A percentile compares a stretch with the other conserved stretches of the same genome.
Evolutionary conservation across 805 yeast genomes (phyloP).

Genomic region (Kluyveromyces dobzhanskii): DNA sequence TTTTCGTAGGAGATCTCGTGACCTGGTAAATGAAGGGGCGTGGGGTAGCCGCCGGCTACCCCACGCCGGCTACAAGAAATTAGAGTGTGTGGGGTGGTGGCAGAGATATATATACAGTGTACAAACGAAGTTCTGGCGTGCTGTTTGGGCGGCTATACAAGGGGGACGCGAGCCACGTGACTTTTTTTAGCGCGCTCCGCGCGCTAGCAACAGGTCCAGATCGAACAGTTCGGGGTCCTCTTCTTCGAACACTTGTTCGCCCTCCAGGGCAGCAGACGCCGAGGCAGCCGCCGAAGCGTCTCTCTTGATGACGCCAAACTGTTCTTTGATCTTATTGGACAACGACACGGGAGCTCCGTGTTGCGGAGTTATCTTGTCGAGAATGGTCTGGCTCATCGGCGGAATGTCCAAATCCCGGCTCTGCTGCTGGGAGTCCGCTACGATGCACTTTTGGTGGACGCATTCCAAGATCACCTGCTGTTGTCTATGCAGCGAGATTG

Average conservation of each 20-base stretch:
- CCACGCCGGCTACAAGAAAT: no score
- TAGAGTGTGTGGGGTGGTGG: no score
- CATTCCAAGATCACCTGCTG: constrained; percentile 21
- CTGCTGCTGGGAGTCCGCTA: not conserved
- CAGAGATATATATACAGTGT: no score
- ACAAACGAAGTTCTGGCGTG: no score
- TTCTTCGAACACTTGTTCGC: constrained; percentile 6
- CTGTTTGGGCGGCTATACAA: no score
- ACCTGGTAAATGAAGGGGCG: no score
- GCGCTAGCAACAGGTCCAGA: constrained; percentile 8
- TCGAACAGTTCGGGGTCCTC: constrained; percentile 11
- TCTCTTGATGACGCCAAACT: not conserved
- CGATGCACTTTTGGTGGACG: constrained; percentile 15
- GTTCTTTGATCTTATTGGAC: not conserved
- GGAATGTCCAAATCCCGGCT: not conserved
- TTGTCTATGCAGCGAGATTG: constrained; percentile 25
- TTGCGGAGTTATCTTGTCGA: not conserved
- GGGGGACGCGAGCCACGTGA: no score
- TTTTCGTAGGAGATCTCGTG: no score
- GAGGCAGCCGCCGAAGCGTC: not conserved
- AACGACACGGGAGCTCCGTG: not conserved
- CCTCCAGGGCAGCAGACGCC: not conserved
- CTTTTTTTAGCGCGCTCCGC: constrained; percentile 1
- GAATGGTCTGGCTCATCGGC: not conserved
- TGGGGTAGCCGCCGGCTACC: no score